These are phyloP conservation scores for Plasmodium coatneyi DNA, from an alignment of 169 alveolate genomes.

Conservation along the genomic window DNA sequence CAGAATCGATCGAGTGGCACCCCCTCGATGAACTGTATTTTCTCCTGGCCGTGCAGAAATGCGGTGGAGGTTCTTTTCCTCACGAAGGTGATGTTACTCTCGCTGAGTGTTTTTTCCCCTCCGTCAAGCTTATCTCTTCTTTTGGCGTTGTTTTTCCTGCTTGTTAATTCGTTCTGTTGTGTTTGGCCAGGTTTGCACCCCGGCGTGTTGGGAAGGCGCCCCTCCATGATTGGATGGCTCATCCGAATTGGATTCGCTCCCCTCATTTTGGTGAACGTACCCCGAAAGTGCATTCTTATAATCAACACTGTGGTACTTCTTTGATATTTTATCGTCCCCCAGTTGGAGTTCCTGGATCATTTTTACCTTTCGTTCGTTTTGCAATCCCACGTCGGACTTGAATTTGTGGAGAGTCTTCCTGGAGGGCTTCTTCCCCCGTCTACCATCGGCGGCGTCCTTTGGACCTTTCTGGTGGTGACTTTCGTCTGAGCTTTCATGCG, in stretches of 20 bases:
- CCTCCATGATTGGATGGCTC: not conserved
- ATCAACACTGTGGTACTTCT: slow-evolving; percentile 35
- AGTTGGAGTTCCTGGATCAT: not conserved
- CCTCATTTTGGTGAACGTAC: not conserved
- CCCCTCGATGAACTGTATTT: not conserved
- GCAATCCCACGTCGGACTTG: slow-evolving; percentile 18
- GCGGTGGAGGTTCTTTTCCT: not conserved
- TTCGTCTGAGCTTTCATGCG: not conserved
- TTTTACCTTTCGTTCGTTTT: slow-evolving; percentile 7
- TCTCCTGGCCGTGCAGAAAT: not conserved
- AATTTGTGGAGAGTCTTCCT: not conserved
- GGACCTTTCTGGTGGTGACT: not conserved
- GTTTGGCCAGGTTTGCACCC: slow-evolving; percentile 1
- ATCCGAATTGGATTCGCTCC: not conserved
- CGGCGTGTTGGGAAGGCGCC: not conserved
- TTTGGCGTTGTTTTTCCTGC: slow-evolving; percentile 4
- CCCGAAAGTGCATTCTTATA: not conserved
- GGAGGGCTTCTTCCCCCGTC: not conserved
- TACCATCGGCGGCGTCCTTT: not conserved
- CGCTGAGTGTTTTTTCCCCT: not conserved
- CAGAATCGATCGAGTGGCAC: not conserved
- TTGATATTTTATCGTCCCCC: slow-evolving; percentile 8
- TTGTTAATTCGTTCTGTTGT: not conserved
- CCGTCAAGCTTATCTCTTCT: slow-evolving; percentile 7
- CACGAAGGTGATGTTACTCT: slow-evolving; percentile 5